Percentiles rank a stretch among this genome's conserved stretches.
These are phyloP conservation scores for Sporothrix pallida DNA, from an alignment of 2,329 filamentous ascomycete genomes.

Conservation along the genomic window DNA sequence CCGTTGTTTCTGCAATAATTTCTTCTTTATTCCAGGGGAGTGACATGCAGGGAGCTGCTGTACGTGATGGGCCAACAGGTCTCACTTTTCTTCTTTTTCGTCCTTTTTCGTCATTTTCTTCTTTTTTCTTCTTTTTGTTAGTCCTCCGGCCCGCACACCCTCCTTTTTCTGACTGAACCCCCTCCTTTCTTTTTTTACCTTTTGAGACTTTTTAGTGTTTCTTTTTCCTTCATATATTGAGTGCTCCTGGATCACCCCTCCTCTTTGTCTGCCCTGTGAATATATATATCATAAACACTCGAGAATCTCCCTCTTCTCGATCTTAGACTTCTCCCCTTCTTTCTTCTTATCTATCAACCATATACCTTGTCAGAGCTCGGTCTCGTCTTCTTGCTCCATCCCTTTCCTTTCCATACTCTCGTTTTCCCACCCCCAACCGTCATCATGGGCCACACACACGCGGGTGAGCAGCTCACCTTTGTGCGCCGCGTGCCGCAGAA, in stretches of 20 bases:
- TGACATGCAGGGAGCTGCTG: not conserved
- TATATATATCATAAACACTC: slow-evolving; percentile 8
- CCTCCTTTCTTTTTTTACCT: not conserved
- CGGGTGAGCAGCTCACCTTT: slow-evolving; percentile 28
- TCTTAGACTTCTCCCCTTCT: not conserved
- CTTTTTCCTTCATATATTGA: not conserved
- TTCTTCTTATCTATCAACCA: not conserved
- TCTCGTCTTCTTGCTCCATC: not conserved
- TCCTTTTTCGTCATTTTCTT: not conserved
- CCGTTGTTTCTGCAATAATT: not conserved
- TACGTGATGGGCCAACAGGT: not conserved
- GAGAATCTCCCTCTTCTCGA: not conserved
- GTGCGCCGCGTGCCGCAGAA: slow-evolving; percentile 34
- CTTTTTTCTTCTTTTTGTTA: not conserved
- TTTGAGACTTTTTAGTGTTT: not conserved
- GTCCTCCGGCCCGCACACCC: not conserved
- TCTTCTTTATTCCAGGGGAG: not conserved
- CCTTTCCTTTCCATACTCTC: not conserved
- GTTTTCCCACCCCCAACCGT: not conserved
- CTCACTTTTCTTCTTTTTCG: not conserved
- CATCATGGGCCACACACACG: slow-evolving; percentile 24
- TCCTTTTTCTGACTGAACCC: slow-evolving; percentile 7
- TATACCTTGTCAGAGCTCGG: not conserved
- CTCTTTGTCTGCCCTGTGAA: not conserved
- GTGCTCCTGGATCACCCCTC: not conserved